These are phyloP conservation scores for Fennellomyces sp. DNA, from an alignment of 371 early-diverging fungal genomes.

Conservation along the genomic window DNA sequence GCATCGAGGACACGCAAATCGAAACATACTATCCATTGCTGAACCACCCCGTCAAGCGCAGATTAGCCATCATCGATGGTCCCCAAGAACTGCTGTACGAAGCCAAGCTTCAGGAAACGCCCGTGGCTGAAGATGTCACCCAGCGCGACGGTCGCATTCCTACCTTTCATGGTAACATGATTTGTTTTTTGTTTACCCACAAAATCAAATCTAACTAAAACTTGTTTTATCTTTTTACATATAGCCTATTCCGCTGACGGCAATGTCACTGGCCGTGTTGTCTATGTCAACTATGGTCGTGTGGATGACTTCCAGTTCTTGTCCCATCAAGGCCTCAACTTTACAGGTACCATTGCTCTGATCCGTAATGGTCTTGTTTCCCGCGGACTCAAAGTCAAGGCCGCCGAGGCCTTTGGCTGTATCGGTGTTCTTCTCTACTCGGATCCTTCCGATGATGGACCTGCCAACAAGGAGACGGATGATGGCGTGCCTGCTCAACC, in stretches of 20 bases:
- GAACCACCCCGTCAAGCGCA: constrained; percentile 58
- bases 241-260: constrained; percentile 60
- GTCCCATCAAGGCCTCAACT: constrained; percentile 36
- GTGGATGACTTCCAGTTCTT: constrained; percentile 57
- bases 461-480: constrained; percentile 19
- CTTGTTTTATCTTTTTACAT: background rate
- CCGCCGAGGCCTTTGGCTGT: constrained; percentile 61
- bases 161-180: constrained; percentile 56
- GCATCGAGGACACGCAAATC: constrained; percentile 49
- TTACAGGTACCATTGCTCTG: constrained; percentile 57
- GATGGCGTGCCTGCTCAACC: constrained; percentile 28
- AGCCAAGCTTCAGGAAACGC: constrained; percentile 57
- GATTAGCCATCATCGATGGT: constrained; percentile 54
- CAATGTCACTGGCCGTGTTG: constrained; percentile 61
- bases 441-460: constrained; percentile 24
- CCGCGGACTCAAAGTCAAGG: constrained; percentile 59
- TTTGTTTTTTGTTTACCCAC: background rate
- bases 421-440: constrained; percentile 58
- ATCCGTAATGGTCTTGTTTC: constrained; percentile 60
- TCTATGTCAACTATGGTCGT: constrained; percentile 69
- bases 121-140: constrained; percentile 53
- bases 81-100: constrained; percentile 45
- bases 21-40: constrained; percentile 65
- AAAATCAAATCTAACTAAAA: background rate
- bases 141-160: constrained; percentile 54